Evolutionary conservation across 2,329 filamentous ascomycete genomes (phyloP), one percentile per base, ranked within the genome.

Genomic region (Colletotrichum costaricense): DNA sequence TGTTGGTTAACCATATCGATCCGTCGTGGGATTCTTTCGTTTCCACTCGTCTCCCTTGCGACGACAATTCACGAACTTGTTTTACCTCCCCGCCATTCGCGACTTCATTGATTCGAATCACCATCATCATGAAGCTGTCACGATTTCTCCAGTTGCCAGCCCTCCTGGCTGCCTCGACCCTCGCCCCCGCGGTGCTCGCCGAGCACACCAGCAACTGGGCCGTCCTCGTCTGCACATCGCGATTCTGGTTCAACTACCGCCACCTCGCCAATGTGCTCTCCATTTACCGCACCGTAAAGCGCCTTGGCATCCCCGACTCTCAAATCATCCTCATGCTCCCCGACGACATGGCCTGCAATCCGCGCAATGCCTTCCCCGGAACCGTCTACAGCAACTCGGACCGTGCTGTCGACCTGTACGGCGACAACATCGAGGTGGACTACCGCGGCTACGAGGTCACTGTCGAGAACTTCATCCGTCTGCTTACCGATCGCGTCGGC

Each of bases 311-410:
- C 73, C 97, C 97, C 46, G 97, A 99, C 84, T 98, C 95, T 64
- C 97, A 99, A 82, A 99, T 99, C 84, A 98, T 99, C 82, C 93
- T 99, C 77, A 98, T 99, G 95, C 91, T 99, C n/a, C 97, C 97
- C 26, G 97, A 99, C 83, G 97, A 99, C 86, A 98, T 99, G 95
- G 97, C 97, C 52, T 99, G 97, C 88, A 99, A 99, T 84, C 97
- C 97, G 38, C 95, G 97, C 79, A 99, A 99, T 82, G 95, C 95
- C 63, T 99, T 99, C 82, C 95, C 97, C 0, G 97, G 97, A 65
- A 98, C 95, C 66, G 97, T 99, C 35, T 99, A 98, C 89, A 98
- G 97, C 85, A 98, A 99, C 81, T 95, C 97, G 49, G 95, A 98
- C 82, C 94, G 97, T 76, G 95, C 95, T 9, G 93, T 99, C 62